Conservation (phyloP, 2,329 filamentous ascomycete genomes). For the Endocalyx cinctus region DNA sequence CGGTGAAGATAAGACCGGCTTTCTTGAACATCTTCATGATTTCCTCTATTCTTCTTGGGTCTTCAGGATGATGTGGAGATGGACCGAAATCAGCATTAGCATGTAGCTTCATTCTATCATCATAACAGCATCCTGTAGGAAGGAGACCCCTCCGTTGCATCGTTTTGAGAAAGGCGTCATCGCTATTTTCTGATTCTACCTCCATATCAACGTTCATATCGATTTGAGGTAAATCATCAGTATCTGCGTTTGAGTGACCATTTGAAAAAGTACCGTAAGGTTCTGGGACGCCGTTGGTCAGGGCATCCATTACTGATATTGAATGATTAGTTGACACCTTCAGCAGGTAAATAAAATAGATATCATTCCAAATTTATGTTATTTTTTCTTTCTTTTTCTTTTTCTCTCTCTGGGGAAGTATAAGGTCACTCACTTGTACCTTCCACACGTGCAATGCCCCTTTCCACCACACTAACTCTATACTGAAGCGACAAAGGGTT, state of each 20-base stretch:
- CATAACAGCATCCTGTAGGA: conserved; percentile 79
- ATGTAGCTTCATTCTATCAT: conserved; percentile 93
- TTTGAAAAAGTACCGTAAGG: conserved; percentile 24
- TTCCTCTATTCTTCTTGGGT: conserved; percentile 84
- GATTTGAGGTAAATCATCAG: conserved; percentile 28
- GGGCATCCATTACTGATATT: conserved; percentile 39
- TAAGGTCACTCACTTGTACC: no score
- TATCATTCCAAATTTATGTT: background rate
- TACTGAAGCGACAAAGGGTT: no score
- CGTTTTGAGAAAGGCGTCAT: conserved; percentile 32
- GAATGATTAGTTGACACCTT: no score
- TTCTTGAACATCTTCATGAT: conserved; percentile 88
- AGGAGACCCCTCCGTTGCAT: conserved; percentile 46
- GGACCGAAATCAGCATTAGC: conserved; percentile 74
- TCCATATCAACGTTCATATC: conserved; percentile 31
- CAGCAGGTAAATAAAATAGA: background rate
- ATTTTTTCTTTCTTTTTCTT: background rate
- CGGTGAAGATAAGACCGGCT: conserved; percentile 69
- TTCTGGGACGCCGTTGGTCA: conserved; percentile 34
- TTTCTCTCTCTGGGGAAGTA: no score
- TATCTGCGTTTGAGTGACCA: no score
- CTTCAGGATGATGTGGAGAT: conserved; percentile 85
- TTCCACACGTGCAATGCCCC: no score
- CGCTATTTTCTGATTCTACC: conserved; percentile 24
- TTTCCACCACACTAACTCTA: no score